Conservation (phyloP, 257 asterid species). For the Penstemon newberryi region DNA sequence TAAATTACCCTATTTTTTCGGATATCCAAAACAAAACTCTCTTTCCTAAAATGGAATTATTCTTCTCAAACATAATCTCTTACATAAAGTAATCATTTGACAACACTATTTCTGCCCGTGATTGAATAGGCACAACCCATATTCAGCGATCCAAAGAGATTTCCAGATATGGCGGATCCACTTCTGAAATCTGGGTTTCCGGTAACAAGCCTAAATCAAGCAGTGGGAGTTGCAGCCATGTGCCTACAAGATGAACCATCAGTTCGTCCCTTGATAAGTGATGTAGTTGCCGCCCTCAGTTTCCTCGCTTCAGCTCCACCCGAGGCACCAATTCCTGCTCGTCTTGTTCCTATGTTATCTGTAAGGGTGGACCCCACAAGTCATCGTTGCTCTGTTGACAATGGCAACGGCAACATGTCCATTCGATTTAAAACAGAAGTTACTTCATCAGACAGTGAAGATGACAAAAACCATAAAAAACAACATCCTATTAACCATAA, state of each 20-base stretch:
- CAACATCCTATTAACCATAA: slow-evolving; percentile 17
- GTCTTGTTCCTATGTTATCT: slow-evolving; percentile 34
- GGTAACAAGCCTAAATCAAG: slow-evolving; percentile 63
- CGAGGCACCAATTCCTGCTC: slow-evolving; percentile 51
- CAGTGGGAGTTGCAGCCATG: slow-evolving; percentile 81
- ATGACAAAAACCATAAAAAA: slow-evolving; percentile 1
- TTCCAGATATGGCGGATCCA: slow-evolving; percentile 71
- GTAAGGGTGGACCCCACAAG: slow-evolving; percentile 30
- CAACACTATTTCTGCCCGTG: not conserved
- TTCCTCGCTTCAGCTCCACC: slow-evolving; percentile 59
- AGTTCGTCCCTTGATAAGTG: slow-evolving; percentile 71
- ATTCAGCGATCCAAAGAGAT: slow-evolving; percentile 60
- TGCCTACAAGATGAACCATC: slow-evolving; percentile 75
- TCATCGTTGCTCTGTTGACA: slow-evolving; percentile 15
- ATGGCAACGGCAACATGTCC: slow-evolving; percentile 9
- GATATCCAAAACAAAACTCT: too few species aligned
- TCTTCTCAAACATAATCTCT: too few species aligned
- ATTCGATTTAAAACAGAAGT: slow-evolving; percentile 18
- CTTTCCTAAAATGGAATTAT: too few species aligned
- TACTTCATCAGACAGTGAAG: slow-evolving; percentile 29
- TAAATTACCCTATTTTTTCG: too few species aligned
- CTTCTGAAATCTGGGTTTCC: slow-evolving; percentile 45
- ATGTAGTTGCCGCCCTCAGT: slow-evolving; percentile 63
- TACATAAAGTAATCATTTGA: too few species aligned
- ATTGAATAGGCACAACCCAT: slow-evolving; percentile 58